Conservation (phyloP, 306 rosid species). For the Rubus idaeus region DNA sequence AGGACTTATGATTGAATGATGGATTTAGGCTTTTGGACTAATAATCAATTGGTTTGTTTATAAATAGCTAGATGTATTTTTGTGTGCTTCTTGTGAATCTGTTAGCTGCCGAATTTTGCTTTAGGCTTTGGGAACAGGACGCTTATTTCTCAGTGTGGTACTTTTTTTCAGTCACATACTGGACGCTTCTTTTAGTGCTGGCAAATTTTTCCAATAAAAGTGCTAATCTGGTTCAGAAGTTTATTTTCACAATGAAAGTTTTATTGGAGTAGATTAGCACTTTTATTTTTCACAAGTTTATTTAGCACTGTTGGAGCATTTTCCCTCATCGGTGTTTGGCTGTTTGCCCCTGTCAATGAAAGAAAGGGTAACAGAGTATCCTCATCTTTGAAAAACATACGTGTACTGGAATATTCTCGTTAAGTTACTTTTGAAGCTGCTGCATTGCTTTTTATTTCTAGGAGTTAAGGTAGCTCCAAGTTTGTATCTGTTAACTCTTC, state of each 20-base stretch:
- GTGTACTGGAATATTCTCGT: neutral
- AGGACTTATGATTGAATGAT: neutral
- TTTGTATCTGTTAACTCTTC: neutral
- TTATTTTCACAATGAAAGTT: neutral
- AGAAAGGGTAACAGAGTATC: neutral
- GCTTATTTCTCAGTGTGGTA: neutral
- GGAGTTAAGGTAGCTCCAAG: neutral
- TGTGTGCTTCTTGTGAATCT: neutral
- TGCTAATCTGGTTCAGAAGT: neutral
- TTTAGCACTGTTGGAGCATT: neutral
- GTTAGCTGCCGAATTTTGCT: neutral
- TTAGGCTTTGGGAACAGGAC: neutral
- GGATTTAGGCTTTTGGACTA: neutral
- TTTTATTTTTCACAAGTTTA: too few relatives aligned
- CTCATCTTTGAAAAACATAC: neutral
- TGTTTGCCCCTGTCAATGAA: neutral
- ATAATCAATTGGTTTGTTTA: neutral
- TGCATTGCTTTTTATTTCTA: neutral
- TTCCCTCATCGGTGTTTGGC: neutral
- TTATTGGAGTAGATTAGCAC: neutral
- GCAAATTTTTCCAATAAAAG: too few relatives aligned
- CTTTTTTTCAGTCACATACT: neutral
- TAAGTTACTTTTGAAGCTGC: neutral
- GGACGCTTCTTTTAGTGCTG: neutral
- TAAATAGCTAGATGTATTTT: neutral